Percentiles rank a stretch among this genome's conserved stretches.
Evolutionary conservation across 108 stramenopile genomes (phyloP).

Genomic region (Aurantiochytrium sp.): DNA sequence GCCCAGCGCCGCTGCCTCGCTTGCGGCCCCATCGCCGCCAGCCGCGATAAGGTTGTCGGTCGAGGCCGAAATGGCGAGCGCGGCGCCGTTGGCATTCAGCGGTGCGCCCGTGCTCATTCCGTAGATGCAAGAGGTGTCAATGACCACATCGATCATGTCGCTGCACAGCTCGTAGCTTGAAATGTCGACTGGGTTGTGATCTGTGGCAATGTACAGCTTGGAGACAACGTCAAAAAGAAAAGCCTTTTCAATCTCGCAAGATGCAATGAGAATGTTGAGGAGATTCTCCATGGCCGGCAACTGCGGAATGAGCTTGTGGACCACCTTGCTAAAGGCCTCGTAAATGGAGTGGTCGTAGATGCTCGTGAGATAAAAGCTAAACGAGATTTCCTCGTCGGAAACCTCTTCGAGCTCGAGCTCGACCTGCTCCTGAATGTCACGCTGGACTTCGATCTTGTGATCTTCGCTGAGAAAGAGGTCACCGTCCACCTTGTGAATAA

Average conservation of each 20-base stretch:
- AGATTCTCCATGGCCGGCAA: slow-evolving; percentile 82
- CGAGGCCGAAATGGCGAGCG: background rate
- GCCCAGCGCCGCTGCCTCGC: slow-evolving; percentile 61
- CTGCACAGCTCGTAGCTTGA: slow-evolving; percentile 87
- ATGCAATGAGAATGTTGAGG: slow-evolving; percentile 80
- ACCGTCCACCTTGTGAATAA: slow-evolving; percentile 99
- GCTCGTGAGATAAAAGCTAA: slow-evolving; percentile 74
- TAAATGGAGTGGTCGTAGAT: slow-evolving; percentile 97
- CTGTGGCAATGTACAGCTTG: slow-evolving; percentile 90
- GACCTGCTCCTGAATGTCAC: slow-evolving; percentile 61
- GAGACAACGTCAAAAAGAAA: slow-evolving; percentile 94
- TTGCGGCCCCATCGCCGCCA: slow-evolving; percentile 28
- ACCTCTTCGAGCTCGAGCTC: slow-evolving; percentile 59
- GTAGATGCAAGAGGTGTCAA: slow-evolving; percentile 98
- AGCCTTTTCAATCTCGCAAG: slow-evolving; percentile 94
- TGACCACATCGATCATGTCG: slow-evolving; percentile 98
- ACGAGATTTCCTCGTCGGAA: slow-evolving; percentile 46
- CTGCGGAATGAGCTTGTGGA: slow-evolving; percentile 80
- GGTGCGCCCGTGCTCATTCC: slow-evolving; percentile 45
- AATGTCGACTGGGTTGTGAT: slow-evolving; percentile 92
- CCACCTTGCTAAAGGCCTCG: slow-evolving; percentile 82
- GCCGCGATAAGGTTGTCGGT: background rate
- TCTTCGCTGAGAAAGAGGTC: slow-evolving; percentile 93
- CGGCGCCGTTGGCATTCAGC: background rate
- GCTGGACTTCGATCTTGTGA: slow-evolving; percentile 86